Evolutionary conservation across 352 stramenopile genomes (phyloP), one percentile per base, ranked within the genome.

Genomic region (Stephanocyclus meneghinianus): DNA sequence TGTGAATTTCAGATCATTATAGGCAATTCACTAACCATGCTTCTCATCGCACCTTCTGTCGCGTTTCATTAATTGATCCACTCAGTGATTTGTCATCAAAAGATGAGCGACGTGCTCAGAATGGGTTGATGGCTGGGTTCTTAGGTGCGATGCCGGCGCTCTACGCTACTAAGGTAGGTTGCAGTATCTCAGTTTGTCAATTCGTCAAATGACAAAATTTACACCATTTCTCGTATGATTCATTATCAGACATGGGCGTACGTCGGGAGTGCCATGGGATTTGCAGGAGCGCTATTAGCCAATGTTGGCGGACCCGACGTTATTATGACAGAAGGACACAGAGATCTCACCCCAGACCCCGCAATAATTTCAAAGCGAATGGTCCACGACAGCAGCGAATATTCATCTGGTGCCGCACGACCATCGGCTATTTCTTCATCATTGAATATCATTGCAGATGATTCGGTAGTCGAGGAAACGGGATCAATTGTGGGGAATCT

Each of bases 371-470:
- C 53, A 40, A 62, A 44, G n/a, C 9, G 47, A 1, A 18, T 26
- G 42, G n/a, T 42, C 11, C 18, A 44, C 29, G n/a, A 62, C 26
- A 40, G 40, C 8, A 18, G 9, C 35, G 53, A 42, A 42, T 44
- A 45, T 18, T 16, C n/a, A 18, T 62, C 53, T 44, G 53, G n/a
- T 62, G 53, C 29, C 21, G 42, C 53, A 62, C 21, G 9, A 62
- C 53, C 26, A 62, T 62, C 53, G 16, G 53, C 53, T 44, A 62
- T 62, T 1, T 26, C 53, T 26, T 62, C 53, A 62, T 62, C 53
- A 2, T 62, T 62, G 5, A 62, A 40, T 42, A 40, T 62, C 21
- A 11, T 62, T 16, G 29, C 53, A 15, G 53, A 62, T 62, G 29
- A 26, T 42, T 18, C 53, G 18, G 29, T 11, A 21, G 2, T 62